Percentiles rank a stretch among this genome's conserved stretches.
Conservation (phyloP, 1,284 basidiomycete species). For the Pterulicium gracile region DNA sequence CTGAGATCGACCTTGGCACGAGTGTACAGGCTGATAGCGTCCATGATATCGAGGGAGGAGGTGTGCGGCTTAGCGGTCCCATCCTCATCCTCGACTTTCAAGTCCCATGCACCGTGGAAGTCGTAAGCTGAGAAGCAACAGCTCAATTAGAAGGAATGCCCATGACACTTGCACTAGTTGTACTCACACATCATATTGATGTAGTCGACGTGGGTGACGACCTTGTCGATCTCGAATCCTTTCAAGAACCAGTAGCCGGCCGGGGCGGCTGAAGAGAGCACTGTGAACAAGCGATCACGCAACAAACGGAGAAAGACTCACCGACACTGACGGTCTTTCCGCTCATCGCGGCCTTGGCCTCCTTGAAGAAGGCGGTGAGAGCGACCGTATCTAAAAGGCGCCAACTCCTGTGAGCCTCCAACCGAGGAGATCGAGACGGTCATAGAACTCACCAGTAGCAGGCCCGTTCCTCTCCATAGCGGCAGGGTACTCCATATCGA, state of each 20-base stretch:
- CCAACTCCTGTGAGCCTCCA: background rate
- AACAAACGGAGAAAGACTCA: constrained; percentile 2
- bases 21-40: constrained; percentile 10
- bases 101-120: constrained; percentile 17
- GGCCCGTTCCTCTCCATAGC: constrained; percentile 13
- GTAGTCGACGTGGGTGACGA: constrained; percentile 11
- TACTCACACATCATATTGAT: constrained; percentile 18
- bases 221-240: constrained; percentile 18
- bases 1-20: constrained; percentile 13
- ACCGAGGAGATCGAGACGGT: no score
- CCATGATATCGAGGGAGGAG: constrained; percentile 12
- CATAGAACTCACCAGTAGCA: constrained; percentile 6
- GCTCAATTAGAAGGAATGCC: background rate
- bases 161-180: background rate
- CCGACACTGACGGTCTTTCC: constrained; percentile 10
- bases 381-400: constrained; percentile 14
- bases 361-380: constrained; percentile 14
- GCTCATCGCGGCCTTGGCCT: constrained; percentile 10
- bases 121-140: constrained; percentile 13
- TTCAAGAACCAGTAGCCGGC: constrained; percentile 18
- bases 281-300: background rate
- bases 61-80: constrained; percentile 14
- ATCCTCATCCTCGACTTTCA: constrained; percentile 11
- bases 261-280: constrained; percentile 11
- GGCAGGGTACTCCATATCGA: constrained; percentile 13